A percentile compares a stretch with the other conserved stretches of the same genome.
Evolutionary conservation across 179 eudicot genomes (phyloP).

Genomic region (Corrigiola litoralis): DNA sequence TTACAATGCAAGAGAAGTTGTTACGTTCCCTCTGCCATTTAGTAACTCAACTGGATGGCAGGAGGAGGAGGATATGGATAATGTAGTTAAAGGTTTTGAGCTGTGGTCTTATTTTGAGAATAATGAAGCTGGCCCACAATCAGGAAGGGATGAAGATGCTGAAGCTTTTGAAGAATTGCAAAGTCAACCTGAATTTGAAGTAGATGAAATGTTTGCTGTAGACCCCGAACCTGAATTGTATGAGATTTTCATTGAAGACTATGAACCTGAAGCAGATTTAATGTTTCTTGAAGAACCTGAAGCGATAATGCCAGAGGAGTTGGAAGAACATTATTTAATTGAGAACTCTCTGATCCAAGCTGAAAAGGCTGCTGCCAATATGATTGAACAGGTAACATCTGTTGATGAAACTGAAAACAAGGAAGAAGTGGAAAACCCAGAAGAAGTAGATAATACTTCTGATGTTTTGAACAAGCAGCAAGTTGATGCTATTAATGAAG

Average conservation of each 20-base stretch:
- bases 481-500: too few species aligned
- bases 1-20: constrained; percentile 13
- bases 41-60: constrained; percentile 39
- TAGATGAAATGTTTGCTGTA: too few species aligned
- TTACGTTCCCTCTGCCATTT: constrained; percentile 27
- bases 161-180: neutral
- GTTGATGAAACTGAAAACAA: neutral
- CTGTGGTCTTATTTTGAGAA: neutral
- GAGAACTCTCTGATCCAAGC: neutral
- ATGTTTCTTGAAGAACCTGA: too few species aligned
- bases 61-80: constrained; percentile 14
- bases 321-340: neutral
- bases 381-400: neutral
- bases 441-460: too few species aligned
- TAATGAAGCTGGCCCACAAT: neutral
- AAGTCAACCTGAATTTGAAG: too few species aligned
- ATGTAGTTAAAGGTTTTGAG: constrained; percentile 1
- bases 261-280: too few species aligned
- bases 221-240: too few species aligned
- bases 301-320: neutral
- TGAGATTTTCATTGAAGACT: too few species aligned
- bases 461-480: too few species aligned
- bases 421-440: too few species aligned
- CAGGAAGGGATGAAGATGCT: neutral
- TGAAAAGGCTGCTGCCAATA: neutral